These are phyloP conservation scores for Phytophthora cajani DNA, from an alignment of 352 stramenopile species.

Conservation along the genomic window DNA sequence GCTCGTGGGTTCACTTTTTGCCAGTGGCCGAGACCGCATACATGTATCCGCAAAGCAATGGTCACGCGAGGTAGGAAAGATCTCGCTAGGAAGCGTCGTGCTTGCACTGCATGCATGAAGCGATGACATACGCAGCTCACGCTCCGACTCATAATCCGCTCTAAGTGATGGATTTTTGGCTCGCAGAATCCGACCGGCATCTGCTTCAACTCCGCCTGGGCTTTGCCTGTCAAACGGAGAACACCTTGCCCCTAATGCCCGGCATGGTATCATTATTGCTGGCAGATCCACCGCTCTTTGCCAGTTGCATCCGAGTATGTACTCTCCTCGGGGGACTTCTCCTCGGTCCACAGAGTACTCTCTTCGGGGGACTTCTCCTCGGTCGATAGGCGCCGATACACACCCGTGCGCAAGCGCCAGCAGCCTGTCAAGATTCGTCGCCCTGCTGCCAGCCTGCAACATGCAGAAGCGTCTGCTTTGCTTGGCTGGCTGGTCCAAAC, in stretches of 20 bases:
- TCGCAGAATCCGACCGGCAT: not conserved
- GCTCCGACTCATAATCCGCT: not conserved
- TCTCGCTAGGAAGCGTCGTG: not conserved
- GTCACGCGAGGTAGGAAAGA: not conserved
- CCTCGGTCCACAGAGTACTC: not conserved
- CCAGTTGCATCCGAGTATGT: not conserved
- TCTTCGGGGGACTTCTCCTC: not conserved
- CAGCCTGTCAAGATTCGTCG: not conserved
- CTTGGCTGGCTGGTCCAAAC: too few relatives aligned
- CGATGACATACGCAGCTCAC: not conserved
- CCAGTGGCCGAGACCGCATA: not conserved
- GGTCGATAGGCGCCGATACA: not conserved
- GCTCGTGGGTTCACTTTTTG: constrained; percentile 3
- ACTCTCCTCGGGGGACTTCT: not conserved
- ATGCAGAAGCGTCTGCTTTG: too few relatives aligned
- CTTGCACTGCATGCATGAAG: not conserved
- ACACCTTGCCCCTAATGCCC: not conserved
- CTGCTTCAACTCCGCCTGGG: not conserved
- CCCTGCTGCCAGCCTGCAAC: too few relatives aligned
- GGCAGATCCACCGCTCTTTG: not conserved
- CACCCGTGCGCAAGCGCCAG: not conserved
- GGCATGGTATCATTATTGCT: not conserved
- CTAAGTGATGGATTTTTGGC: not conserved
- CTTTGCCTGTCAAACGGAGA: constrained; percentile 4
- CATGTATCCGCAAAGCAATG: not conserved